Base-by-base conservation (phyloP, 176 grass and related monocot species). In the Musa beccarii region DNA sequence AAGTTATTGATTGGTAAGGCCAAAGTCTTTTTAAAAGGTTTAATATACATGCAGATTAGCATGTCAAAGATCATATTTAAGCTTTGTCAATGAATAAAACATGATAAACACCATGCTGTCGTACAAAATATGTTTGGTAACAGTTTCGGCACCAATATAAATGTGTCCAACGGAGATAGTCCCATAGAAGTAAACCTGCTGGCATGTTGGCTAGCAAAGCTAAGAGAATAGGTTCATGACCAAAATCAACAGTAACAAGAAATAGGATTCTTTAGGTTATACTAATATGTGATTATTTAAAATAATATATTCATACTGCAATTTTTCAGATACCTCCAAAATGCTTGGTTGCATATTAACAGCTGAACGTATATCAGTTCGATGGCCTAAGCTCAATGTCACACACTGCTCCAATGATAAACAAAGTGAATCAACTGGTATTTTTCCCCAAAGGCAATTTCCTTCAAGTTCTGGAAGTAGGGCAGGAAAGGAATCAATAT, bases 401-500 rank as follows among this genome's bases (percentile, higher is more conserved):
- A 81, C 72, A 7, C 84, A 90, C 66, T 86, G 89, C 65, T 89
- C 83, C 80, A 97, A 71, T 65, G 85, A 90, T 74, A 86, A 90
- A 79, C 63, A 69, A 79, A 97, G 76, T 69, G 79, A 88, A 85
- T 72, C 77, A 79, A 90, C 80, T 19, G 87, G 90, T 85, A 97
- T 88, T 66, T 87, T 90, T 54, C 93, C 93, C 83, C 90, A 97
- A 49, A 79, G 86, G 79, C 89, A 97, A 71, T 90, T 81, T 52
- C 93, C 93, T 89, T 79, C 84, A 80, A 88, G 63, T 74, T 90
- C 93, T 97, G 69, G 49, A 57, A 75, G 28, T 24, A 61, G 13
- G 81, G 79, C 85, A 69, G 43, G 15, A 15, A 78, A 75, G n/a
- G 63, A 29, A 75, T 53, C 67, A 51, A 73, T 72, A 81, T 83